Evolutionary conservation across 148 eudicot species (phyloP), one percentile per base, ranked within the genome.

Genomic region (Heliosperma pusillum): DNA sequence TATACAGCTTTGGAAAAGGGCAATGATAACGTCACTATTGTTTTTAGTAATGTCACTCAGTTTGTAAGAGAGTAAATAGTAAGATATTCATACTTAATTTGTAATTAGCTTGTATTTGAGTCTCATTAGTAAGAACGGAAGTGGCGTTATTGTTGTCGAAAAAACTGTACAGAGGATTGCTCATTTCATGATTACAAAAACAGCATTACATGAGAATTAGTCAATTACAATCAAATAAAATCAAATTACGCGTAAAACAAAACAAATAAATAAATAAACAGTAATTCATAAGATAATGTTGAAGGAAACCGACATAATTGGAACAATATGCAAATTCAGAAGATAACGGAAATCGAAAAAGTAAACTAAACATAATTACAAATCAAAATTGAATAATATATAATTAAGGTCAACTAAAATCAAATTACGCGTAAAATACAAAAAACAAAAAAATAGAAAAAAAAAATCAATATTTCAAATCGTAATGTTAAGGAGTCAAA

Each of bases 381-480:
- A n/a, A n/a, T n/a, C n/a, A 42, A 63, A 27, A 10, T 15, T 10
- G 36, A 27, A 63, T n/a, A 27, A 55, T 4, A 2, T 4, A 55
- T n/a, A 52, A 71, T 53, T 27, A 53, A 52, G 19, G 44, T 25
- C 60, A 53, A 58, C 16, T 52, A 70, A 70, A 24, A 52, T 50
- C 3, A n/a, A 56, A 33, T 55, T 25, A 78, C 50, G 42, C 30
- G 8, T 67, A 13, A 17, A 19, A 29, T 6, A n/a, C n/a, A n/a
- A n/a, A n/a, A n/a, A 27, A 62, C 2, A 52, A 19, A 19, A 5
- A 64, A 26, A 7, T 25, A 29, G 67, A 11, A 12, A 52, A 20
- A 53, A 50, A 53, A 21, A 45, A 9, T 20, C 33, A 17, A 15
- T 2, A 36, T 15, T 7, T 1, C 17, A 50, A 50, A 12, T 50